A percentile compares a stretch with the other conserved stretches of the same genome.
These are phyloP conservation scores for Fusarium luffae DNA, from an alignment of 2,329 filamentous ascomycete species.

Conservation along the genomic window DNA sequence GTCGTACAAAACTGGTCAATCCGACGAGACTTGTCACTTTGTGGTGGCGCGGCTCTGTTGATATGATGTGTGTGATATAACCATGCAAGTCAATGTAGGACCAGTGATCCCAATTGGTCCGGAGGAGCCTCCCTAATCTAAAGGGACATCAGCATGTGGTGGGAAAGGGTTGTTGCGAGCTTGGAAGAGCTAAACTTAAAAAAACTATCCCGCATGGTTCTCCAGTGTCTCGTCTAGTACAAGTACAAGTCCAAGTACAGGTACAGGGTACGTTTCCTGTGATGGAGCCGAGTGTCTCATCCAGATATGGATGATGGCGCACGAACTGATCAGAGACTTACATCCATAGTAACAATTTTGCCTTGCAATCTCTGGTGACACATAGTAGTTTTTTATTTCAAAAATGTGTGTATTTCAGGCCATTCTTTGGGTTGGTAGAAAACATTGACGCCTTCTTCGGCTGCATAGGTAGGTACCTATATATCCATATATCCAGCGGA, in stretches of 20 bases:
- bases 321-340: neutral
- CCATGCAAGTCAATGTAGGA: slow-evolving; percentile 18
- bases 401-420: too few species aligned
- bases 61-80: neutral
- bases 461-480: neutral
- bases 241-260: neutral
- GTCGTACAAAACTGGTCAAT: slow-evolving; percentile 22
- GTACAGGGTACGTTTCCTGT: neutral
- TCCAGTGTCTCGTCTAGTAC: slow-evolving; percentile 2
- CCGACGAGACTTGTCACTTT: slow-evolving; percentile 10
- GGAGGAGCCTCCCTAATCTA: slow-evolving; percentile 2
- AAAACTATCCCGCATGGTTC: slow-evolving; percentile 7
- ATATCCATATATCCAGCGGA: neutral
- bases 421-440: neutral
- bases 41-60: slow-evolving; percentile 30
- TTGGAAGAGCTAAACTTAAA: slow-evolving; percentile 27
- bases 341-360: neutral
- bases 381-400: neutral
- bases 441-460: neutral
- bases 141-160: slow-evolving; percentile 6
- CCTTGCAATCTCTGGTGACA: neutral
- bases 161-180: slow-evolving; percentile 29
- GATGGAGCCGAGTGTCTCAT: neutral
- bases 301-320: too few species aligned
- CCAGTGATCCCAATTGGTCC: slow-evolving; percentile 13